Base-by-base conservation (phyloP, 2,329 filamentous ascomycete species). In the Gaeumannomyces sp. region DNA sequence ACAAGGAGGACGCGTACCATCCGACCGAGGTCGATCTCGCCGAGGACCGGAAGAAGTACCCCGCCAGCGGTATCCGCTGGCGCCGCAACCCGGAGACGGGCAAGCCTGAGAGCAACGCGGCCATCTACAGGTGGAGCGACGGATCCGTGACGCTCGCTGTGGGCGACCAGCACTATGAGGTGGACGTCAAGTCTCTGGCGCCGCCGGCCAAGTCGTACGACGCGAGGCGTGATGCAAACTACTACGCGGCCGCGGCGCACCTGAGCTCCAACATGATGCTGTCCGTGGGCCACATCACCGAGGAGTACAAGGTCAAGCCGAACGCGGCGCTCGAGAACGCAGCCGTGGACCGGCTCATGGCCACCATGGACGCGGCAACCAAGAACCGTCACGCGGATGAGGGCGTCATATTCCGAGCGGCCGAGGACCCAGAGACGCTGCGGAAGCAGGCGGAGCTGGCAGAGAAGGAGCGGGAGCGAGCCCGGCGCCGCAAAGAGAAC, bases 51-150 rank as follows among this genome's bases (percentile, higher is more conserved):
- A 70, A 87, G 76, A 73, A 85, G 70, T 73, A 85, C 76, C 77
- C 89, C 38, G 83, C 87, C 71, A 85, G 86, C 53, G 88, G 89
- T 1, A 82, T 91, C 61, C 87, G 90, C 67, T 91, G 88, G 76
- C 86, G 89, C 64, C 85, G 83, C 71, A 87, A 91, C 65, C 81
- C 86, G 13, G 82, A 81, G n/a, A 89, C 86, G 1, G 83, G 84
- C 61, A 79, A 86, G 67, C 80, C 93, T 16, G 85, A 90, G 72
- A 93, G 90, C 72, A 94, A 94, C 73, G 85, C 91, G 2, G 84
- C 88, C 67, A 78, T 94, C 35, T 85, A 91, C 72, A 85, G 85
- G 69, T 94, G 91, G 91, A 92, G 88, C 67, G 91, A 94, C 72
- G 91, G 91, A 33, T 92, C 89, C 4, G 79, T 91, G 22, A 93